These are phyloP conservation scores for Fusarium devonianum DNA, from an alignment of 2,329 filamentous ascomycete genomes.

Conservation along the genomic window DNA sequence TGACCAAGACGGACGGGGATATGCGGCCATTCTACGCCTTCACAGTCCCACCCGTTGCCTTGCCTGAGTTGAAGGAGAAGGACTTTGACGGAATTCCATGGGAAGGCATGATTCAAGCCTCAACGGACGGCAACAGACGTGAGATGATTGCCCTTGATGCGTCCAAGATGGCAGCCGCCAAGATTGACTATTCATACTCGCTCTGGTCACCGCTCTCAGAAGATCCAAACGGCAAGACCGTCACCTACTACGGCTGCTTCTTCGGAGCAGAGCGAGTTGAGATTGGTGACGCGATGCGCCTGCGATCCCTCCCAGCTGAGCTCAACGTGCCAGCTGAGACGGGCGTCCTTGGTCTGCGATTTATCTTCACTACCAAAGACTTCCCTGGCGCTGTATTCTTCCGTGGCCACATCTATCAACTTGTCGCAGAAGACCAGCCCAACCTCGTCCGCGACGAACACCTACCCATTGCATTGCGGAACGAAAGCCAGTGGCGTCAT, in stretches of 20 bases:
- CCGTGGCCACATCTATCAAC: conserved; percentile 51
- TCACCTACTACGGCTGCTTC: conserved; percentile 56
- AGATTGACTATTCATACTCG: conserved; percentile 58
- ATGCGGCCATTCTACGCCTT: conserved; percentile 61
- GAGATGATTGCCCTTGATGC: conserved; percentile 57
- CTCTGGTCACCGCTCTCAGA: conserved; percentile 52
- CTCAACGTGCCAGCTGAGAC: conserved; percentile 44
- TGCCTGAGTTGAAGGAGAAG: conserved; percentile 50
- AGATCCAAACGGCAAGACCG: conserved; percentile 44
- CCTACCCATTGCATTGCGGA: conserved; percentile 51
- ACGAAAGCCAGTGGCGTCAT: conserved; percentile 51
- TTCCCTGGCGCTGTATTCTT: conserved; percentile 50
- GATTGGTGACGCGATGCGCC: conserved; percentile 57
- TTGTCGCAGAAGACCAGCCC: conserved; percentile 42
- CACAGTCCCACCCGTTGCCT: conserved; percentile 54
- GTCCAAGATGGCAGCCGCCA: conserved; percentile 59
- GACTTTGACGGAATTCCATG: conserved; percentile 54
- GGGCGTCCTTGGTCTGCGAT: conserved; percentile 49
- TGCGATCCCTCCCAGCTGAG: conserved; percentile 52
- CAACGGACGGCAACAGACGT: conserved; percentile 47
- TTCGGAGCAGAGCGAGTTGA: conserved; percentile 59
- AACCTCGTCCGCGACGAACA: conserved; percentile 47
- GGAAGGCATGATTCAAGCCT: conserved; percentile 47
- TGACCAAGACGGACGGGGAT: conserved; percentile 50
- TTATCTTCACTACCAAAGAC: conserved; percentile 50